Base-by-base conservation (phyloP, 1,139 yeast species). In the Komagataea norvegica region DNA sequence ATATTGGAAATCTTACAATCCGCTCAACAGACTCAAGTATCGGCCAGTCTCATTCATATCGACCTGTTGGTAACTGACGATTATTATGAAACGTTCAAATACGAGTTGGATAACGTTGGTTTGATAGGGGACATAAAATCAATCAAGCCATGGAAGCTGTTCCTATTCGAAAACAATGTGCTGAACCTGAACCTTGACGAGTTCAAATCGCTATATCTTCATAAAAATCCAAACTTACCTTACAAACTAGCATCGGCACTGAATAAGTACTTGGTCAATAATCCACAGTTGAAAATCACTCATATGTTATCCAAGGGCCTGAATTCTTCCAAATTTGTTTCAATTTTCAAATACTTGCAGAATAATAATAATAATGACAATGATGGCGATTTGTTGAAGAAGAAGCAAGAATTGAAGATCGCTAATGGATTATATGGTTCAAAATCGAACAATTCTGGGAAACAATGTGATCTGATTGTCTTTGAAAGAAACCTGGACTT, bases 401-500 rank as follows among this genome's bases (percentile, higher is more conserved):
- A 58, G 31, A 45, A 40, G 18, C 37, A 46, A 20, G 44, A 45
- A 20, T 39, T 49, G 13, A 52, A 44, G 34, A 41, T 55, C 20
- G 51, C 46, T 8, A 46, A 47, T 14, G 55, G 57, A 2, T 38
- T 51, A 23, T 45, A 45, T 28, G 52, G 53, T 7, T 37, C 34
- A 14, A 40, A 48, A 17, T 47, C 51, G 9, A 45, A 43, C 23
- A 45, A 53, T 40, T 60, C 62, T 5, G 61, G 59, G 3, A 57
- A 56, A 35, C 60, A 60, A 38, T 65, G 67, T 27, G 86, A 82
- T 56, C 62, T 89, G 33, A 70, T 91, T 13, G 79, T 89, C 1
- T 54, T 91, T 17, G 98, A 91, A 54, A 67, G 98, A 37, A 75
- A 78, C 40, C 57, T 79, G 24, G 98, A 91, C 60, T 70, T 76